Conservation (phyloP, 352 stramenopile species). For the Pythium periplocum region DNA sequence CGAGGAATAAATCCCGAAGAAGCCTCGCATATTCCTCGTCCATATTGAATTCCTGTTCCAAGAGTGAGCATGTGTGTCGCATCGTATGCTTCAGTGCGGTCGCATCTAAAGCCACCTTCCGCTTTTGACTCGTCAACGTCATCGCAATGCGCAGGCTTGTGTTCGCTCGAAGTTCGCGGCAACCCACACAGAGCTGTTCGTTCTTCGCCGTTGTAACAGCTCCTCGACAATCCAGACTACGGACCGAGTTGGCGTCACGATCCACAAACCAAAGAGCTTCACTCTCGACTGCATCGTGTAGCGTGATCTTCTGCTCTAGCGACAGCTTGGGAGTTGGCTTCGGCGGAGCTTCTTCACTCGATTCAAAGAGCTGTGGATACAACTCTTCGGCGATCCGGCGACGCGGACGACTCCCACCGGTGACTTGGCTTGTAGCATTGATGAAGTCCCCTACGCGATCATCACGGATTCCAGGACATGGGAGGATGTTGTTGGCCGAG, state of each 20-base stretch:
- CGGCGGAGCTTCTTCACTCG: constrained; percentile 1
- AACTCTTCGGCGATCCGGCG: constrained; percentile 67
- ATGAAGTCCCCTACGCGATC: constrained; percentile 53
- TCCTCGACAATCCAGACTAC: constrained; percentile 62
- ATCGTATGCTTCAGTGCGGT: too few species aligned
- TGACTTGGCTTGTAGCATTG: constrained; percentile 48
- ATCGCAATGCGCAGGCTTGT: constrained; percentile 34
- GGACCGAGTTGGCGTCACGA: constrained; percentile 63
- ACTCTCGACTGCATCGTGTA: constrained; percentile 70
- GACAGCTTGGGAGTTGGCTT: constrained; percentile 14
- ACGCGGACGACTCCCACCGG: constrained; percentile 51
- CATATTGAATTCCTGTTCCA: constrained; percentile 4
- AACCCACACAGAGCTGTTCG: constrained; percentile 38
- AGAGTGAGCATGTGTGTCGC: too few species aligned
- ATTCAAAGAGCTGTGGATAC: constrained; percentile 53
- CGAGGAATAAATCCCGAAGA: constrained; percentile 15
- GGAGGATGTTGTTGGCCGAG: constrained; percentile 28
- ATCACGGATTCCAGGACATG: constrained; percentile 63
- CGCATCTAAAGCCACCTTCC: too few species aligned
- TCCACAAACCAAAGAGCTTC: constrained; percentile 80
- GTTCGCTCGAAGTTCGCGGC: constrained; percentile 45
- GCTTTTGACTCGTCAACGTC: not conserved
- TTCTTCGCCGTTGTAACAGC: constrained; percentile 34
- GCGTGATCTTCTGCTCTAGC: constrained; percentile 38
- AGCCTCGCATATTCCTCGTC: constrained; percentile 11